These are phyloP conservation scores for Penicillium sp. DNA, from an alignment of 2,329 filamentous ascomycete genomes.

Conservation along the genomic window DNA sequence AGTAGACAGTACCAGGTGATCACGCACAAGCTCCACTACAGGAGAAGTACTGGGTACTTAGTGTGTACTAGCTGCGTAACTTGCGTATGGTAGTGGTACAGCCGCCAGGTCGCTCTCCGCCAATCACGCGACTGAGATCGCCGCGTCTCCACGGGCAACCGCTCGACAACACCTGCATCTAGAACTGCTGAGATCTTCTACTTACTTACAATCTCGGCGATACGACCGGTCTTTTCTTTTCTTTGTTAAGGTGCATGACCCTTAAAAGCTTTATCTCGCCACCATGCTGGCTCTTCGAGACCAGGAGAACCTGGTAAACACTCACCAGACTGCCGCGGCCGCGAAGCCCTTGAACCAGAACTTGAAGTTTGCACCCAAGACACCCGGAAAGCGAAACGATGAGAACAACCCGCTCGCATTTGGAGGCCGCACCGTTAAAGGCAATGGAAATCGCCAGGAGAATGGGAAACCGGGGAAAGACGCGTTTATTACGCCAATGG, in stretches of 20 bases:
- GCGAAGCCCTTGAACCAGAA: constrained; percentile 72
- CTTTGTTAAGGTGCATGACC: constrained; percentile 22
- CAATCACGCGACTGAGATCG: constrained; percentile 24
- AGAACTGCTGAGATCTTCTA: constrained; percentile 19
- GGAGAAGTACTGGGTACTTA: constrained; percentile 18
- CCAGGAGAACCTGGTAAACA: constrained; percentile 83
- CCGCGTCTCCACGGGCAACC: constrained; percentile 44
- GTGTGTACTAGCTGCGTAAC: constrained; percentile 10
- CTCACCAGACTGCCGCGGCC: constrained; percentile 68
- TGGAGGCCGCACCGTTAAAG: constrained; percentile 61
- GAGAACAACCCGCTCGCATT: constrained; percentile 71
- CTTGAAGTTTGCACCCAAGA: constrained; percentile 69
- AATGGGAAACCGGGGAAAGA: constrained; percentile 61
- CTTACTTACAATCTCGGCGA: constrained; percentile 4
- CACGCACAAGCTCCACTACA: constrained; percentile 6
- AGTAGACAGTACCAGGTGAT: constrained; percentile 13
- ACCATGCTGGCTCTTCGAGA: constrained; percentile 77
- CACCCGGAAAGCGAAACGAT: constrained; percentile 86
- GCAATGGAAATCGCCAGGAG: constrained; percentile 58
- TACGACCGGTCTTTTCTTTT: constrained; percentile 13
- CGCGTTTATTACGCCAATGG: constrained; percentile 76
- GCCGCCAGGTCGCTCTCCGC: constrained; percentile 9
- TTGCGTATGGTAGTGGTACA: constrained; percentile 9
- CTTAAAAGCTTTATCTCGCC: constrained; percentile 19
- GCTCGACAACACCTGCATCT: constrained; percentile 29